A percentile compares a stretch with the other conserved stretches of the same genome.
Evolutionary conservation across 1,139 yeast genomes (phyloP).

Genomic region (Blastobotrys elegans): DNA sequence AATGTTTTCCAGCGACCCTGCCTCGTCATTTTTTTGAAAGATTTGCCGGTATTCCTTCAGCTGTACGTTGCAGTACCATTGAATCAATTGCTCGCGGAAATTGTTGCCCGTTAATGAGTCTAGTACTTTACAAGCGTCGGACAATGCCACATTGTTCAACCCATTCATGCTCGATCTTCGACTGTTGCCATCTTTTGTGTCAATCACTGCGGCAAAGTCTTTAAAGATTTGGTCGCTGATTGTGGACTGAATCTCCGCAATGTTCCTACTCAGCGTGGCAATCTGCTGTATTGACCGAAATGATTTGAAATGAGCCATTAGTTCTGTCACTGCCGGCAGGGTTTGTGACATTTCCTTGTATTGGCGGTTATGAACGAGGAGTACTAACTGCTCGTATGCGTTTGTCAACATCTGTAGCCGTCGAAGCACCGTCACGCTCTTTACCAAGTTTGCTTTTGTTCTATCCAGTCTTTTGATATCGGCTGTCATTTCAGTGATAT

Average conservation of each 20-base stretch:
- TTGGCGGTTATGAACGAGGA: conserved; percentile 43
- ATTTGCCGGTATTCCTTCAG: conserved; percentile 70
- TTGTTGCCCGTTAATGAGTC: conserved; percentile 61
- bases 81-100: conserved; percentile 51
- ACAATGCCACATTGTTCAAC: conserved; percentile 28
- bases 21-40: conserved; percentile 78
- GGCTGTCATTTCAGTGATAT: conserved; percentile 65
- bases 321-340: conserved; percentile 72
- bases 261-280: conserved; percentile 59
- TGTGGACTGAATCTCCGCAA: conserved; percentile 58
- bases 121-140: conserved; percentile 65
- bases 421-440: conserved; percentile 79
- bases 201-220: conserved; percentile 56
- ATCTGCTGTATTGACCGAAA: conserved; percentile 83
- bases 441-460: conserved; percentile 75
- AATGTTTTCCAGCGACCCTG: conserved; percentile 86
- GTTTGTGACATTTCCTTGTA: conserved; percentile 66
- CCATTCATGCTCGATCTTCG: conserved; percentile 21
- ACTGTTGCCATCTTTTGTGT: conserved; percentile 26
- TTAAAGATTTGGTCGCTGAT: conserved; percentile 68
- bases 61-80: conserved; percentile 70
- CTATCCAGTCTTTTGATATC: conserved; percentile 75
- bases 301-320: conserved; percentile 70
- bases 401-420: conserved; percentile 80
- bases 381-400: conserved; percentile 64